These are phyloP conservation scores for Torrubiella hemipterigena DNA, from an alignment of 2,329 filamentous ascomycete genomes.

Conservation along the genomic window DNA sequence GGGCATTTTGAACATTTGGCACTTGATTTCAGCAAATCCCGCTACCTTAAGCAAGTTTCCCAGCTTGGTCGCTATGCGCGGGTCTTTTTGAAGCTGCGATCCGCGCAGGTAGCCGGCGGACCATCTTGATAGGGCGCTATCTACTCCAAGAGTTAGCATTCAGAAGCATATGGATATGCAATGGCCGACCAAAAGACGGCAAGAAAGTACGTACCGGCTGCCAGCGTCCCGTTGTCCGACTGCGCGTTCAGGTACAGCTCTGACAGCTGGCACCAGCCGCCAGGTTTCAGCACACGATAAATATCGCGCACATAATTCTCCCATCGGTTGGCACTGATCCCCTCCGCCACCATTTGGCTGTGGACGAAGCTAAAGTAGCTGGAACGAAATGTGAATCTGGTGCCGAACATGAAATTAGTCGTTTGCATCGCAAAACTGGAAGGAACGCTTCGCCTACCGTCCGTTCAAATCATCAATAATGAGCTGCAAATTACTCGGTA, in stretches of 20 bases:
- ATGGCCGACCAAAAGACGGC: neutral
- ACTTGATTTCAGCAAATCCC: conserved; percentile 58
- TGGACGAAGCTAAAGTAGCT: conserved; percentile 76
- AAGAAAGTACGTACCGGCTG: conserved; percentile 33
- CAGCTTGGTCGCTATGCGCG: conserved; percentile 50
- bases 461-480: conserved; percentile 64
- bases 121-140: conserved; percentile 56
- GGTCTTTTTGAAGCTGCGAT: conserved; percentile 52
- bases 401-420: neutral
- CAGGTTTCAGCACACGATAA: conserved; percentile 55
- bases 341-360: conserved; percentile 59
- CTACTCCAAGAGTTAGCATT: conserved; percentile 19
- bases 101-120: conserved; percentile 52
- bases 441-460: conserved; percentile 26
- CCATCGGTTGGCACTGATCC: conserved; percentile 66
- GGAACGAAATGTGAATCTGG: conserved; percentile 52
- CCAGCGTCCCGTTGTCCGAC: conserved; percentile 72
- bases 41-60: conserved; percentile 44
- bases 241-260: conserved; percentile 80
- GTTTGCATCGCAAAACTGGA: too few species aligned
- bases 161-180: neutral
- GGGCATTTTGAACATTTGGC: conserved; percentile 51
- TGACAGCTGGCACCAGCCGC: conserved; percentile 81
- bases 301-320: conserved; percentile 65
- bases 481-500: conserved; percentile 55